phyloP scores from a whole-genome alignment of 2,329 filamentous ascomycete genomes.

The Colletotrichum sp. region DNA sequence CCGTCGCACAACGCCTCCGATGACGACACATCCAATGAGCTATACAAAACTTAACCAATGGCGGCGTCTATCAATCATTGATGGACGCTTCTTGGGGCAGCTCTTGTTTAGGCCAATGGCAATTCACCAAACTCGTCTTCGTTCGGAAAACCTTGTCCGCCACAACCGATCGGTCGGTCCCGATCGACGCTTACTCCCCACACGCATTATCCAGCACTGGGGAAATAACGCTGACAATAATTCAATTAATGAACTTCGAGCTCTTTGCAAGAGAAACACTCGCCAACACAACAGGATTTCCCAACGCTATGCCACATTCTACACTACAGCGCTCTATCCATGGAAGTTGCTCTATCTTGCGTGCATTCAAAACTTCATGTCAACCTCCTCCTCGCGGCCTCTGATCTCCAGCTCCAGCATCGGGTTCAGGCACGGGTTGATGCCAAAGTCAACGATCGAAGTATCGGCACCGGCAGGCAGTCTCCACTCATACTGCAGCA shows the following conservation, averaged over 20 bases:
- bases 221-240: background rate
- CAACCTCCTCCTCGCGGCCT: background rate
- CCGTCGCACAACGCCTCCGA: background rate
- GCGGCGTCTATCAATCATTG: background rate
- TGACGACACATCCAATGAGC: background rate
- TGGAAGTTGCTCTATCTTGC: fast-evolving
- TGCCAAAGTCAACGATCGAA: background rate
- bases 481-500: constrained; percentile 9
- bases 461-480: background rate
- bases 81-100: background rate
- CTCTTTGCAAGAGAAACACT: fast-evolving
- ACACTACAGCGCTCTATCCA: background rate
- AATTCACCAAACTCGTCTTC: background rate
- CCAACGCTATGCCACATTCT: background rate
- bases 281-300: background rate
- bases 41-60: background rate
- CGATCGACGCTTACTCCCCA: background rate
- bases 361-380: background rate
- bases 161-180: background rate
- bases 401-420: background rate
- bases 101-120: background rate
- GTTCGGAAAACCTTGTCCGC: background rate
- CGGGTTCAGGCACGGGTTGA: background rate
- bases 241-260: background rate
- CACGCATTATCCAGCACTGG: background rate